Conservation (phyloP, 257 asterid genomes). For the Jacaranda copaia region DNA sequence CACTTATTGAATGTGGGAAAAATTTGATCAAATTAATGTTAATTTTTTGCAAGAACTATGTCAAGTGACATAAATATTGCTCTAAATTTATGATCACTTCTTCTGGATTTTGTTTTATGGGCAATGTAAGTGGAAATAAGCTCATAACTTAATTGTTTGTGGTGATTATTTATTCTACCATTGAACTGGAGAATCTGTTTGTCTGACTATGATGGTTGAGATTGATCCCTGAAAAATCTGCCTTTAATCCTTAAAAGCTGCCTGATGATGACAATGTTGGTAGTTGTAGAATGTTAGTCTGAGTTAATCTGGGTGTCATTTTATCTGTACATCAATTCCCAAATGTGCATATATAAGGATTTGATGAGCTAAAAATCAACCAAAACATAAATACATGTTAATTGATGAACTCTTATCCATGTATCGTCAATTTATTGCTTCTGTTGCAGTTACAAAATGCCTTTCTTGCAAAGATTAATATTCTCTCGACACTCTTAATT, state of each 20-base stretch:
- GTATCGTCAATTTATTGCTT: not conserved
- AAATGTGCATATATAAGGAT: too few relatives aligned
- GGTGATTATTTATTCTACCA: not conserved
- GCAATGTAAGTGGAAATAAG: not conserved
- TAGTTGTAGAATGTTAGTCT: too few relatives aligned
- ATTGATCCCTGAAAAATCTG: not conserved
- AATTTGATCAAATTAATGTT: conserved; percentile 5
- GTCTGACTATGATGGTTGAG: not conserved
- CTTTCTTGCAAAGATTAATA: too few relatives aligned
- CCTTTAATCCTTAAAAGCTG: too few relatives aligned
- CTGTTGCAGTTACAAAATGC: not conserved
- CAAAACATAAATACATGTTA: too few relatives aligned
- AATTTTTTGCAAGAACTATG: conserved; percentile 10
- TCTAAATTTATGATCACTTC: not conserved
- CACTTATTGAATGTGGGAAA: not conserved
- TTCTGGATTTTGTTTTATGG: not conserved
- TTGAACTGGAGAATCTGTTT: not conserved
- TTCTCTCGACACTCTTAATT: too few relatives aligned
- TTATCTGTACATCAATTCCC: not conserved
- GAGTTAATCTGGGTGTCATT: not conserved
- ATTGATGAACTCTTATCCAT: too few relatives aligned
- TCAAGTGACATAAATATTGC: not conserved
- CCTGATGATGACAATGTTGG: too few relatives aligned
- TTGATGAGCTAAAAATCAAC: not conserved
- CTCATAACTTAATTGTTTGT: not conserved